A percentile compares a stretch with the other conserved stretches of the same genome.
Evolutionary conservation across 1,139 yeast species (phyloP).

Genomic region (Kluyveromyces sp.): DNA sequence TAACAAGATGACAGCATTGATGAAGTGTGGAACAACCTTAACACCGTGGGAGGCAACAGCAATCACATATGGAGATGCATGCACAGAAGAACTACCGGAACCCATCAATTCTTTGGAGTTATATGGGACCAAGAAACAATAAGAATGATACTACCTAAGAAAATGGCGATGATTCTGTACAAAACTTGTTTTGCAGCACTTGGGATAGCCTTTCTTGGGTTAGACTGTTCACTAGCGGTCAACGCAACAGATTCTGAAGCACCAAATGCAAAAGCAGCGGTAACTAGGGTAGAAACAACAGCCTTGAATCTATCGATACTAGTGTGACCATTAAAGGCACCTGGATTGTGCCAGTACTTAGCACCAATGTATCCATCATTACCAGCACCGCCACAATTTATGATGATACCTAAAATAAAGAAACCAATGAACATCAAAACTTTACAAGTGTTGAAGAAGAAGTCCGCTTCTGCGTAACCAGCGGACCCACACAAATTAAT

Average conservation of each 20-base stretch:
- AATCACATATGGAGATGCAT: conserved; percentile 69
- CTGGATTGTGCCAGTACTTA: conserved; percentile 53
- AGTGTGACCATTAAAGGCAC: conserved; percentile 39
- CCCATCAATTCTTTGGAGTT: conserved; percentile 43
- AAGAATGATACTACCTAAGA: conserved; percentile 51
- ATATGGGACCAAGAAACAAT: conserved; percentile 63
- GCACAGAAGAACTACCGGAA: conserved; percentile 36
- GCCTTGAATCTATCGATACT: conserved; percentile 52
- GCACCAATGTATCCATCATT: conserved; percentile 55
- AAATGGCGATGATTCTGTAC: conserved; percentile 62
- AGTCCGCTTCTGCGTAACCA: conserved; percentile 73
- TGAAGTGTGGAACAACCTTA: conserved; percentile 51
- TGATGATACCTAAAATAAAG: conserved; percentile 53
- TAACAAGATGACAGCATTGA: conserved; percentile 43
- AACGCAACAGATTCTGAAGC: conserved; percentile 80
- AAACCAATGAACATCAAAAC: conserved; percentile 58
- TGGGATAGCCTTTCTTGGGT: conserved; percentile 70
- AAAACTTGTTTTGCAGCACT: conserved; percentile 68
- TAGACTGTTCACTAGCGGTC: conserved; percentile 82
- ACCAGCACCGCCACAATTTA: conserved; percentile 64
- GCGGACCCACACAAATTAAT: conserved; percentile 64
- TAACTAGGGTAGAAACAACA: conserved; percentile 71
- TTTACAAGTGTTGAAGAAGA: conserved; percentile 50
- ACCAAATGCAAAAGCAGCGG: conserved; percentile 82
- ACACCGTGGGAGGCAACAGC: conserved; percentile 65